phyloP scores from a whole-genome alignment of 345 rosid species.

The Camelina laxa region DNA sequence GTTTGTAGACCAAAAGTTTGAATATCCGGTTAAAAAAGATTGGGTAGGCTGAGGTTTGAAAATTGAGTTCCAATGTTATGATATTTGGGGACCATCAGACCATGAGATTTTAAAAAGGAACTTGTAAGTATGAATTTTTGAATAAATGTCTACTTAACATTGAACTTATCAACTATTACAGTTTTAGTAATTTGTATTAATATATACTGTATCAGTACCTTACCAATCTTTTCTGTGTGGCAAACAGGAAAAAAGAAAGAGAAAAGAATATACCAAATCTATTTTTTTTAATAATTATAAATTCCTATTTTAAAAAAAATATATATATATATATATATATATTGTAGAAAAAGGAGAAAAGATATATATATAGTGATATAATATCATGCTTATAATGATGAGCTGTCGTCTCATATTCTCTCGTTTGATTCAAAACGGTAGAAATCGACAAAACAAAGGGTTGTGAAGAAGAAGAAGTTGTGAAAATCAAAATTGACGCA shows the following conservation, averaged over 20 bases:
- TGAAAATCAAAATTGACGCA: constrained; percentile 1
- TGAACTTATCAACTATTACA: not conserved
- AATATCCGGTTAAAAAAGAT: not conserved
- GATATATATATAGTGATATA: not conserved
- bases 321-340: too few relatives aligned
- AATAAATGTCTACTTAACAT: not conserved
- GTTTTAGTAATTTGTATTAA: not conserved
- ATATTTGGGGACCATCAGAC: constrained; percentile 19
- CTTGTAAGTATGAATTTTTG: not conserved
- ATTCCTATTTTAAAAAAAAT: too few relatives aligned
- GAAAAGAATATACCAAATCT: too few relatives aligned
- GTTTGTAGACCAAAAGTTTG: constrained; percentile 19
- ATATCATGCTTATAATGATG: constrained; percentile 38
- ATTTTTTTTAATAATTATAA: too few relatives aligned
- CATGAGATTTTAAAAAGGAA: too few relatives aligned
- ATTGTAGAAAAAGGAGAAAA: too few relatives aligned
- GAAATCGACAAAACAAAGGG: constrained; percentile 25
- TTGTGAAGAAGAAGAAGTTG: constrained; percentile 5
- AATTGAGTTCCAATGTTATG: constrained; percentile 8
- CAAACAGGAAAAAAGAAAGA: too few relatives aligned
- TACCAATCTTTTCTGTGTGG: too few relatives aligned
- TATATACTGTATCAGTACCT: too few relatives aligned
- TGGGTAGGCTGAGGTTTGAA: constrained; percentile 31
- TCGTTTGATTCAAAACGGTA: constrained; percentile 38
- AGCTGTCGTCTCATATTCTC: constrained; percentile 36